Evolutionary conservation across 2,329 filamentous ascomycete species (phyloP), one percentile per base, ranked within the genome.

Genomic region (Fusarium duplospermum): DNA sequence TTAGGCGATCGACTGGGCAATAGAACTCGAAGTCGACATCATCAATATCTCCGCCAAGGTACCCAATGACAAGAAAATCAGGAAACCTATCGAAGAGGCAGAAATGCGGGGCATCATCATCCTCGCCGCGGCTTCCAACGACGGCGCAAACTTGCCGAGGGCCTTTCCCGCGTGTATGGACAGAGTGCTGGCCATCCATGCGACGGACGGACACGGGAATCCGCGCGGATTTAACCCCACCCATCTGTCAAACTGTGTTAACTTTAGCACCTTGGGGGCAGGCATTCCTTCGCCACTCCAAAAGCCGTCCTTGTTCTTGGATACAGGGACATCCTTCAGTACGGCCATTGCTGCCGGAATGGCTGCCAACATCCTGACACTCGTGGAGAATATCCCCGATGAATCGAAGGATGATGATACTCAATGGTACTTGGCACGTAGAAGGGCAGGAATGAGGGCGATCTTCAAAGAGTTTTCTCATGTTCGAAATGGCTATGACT

Each of bases 1-100:
- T 14, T 4, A 69, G 66, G 66, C 66, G 14, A 60, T 69, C 31
- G 24, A 52, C 6, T 65, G 66, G 66, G 66, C 66, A 29, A 45
- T 56, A 4, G n/a, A 36, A 2, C 18, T 13, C 20, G 40, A 57
- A 6, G 62, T 52, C 18, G 14, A 69, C 27, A 69, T 69, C 27
- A 69, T 69, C 54, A 61, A 56, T 18, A 66, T 69, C 16, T 69
- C 66, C 10, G 60, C 31, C 31, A 31, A 10, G 29, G 29, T 10
- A 31, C 29, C 29, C 29, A 10, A 11, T 31, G 10, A 31, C 9
- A 4, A 31, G 29, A 10, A 31, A 31, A 31, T 31, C 29, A 22
- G 14, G 14, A 18, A 22, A 11, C 33, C 45, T 33, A 61, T 66
- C 40, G 4, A 3, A n/a, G 13, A 54, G 3, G 64, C 56, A 33